phyloP scores from a whole-genome alignment of 495 filamentous ascomycete genomes.

The Tuber borchii region DNA sequence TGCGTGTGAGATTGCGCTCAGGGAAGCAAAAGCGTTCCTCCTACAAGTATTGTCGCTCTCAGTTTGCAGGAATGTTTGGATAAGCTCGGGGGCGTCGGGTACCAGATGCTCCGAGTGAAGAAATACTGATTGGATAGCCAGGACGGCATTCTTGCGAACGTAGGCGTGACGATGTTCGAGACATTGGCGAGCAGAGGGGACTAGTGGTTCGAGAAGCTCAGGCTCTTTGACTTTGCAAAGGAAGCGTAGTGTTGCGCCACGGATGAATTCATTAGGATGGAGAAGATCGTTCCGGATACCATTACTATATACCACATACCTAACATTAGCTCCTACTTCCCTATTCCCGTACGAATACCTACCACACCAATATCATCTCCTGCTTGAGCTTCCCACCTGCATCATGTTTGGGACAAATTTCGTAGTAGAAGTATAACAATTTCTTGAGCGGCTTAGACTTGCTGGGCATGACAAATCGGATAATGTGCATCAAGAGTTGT shows the following conservation, averaged over 20 bases:
- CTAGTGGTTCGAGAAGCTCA: slow-evolving; percentile 90
- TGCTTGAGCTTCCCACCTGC: slow-evolving; percentile 88
- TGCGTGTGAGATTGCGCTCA: slow-evolving; percentile 84
- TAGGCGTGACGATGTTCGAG: slow-evolving; percentile 95
- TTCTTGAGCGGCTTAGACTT: slow-evolving; percentile 97
- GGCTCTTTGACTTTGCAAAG: slow-evolving; percentile 92
- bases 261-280: slow-evolving; percentile 96
- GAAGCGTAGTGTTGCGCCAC: slow-evolving; percentile 93
- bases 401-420: slow-evolving; percentile 96
- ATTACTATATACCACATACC: slow-evolving; percentile 56
- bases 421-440: slow-evolving; percentile 97
- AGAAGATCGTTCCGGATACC: slow-evolving; percentile 96
- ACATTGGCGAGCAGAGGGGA: slow-evolving; percentile 83
- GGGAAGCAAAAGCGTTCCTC: slow-evolving; percentile 91
- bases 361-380: slow-evolving; percentile 99
- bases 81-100: slow-evolving; percentile 89
- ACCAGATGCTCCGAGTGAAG: slow-evolving; percentile 86
- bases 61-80: slow-evolving; percentile 79
- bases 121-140: slow-evolving; percentile 87
- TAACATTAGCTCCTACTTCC: slow-evolving; percentile 1
- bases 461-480: slow-evolving; percentile 98
- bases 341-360: slow-evolving; percentile 42
- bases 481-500: slow-evolving; percentile 96
- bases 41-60: slow-evolving; percentile 97
- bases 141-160: slow-evolving; percentile 95